Conservation (phyloP, 2,329 filamentous ascomycete genomes). For the Lasiodiplodia sp. region DNA sequence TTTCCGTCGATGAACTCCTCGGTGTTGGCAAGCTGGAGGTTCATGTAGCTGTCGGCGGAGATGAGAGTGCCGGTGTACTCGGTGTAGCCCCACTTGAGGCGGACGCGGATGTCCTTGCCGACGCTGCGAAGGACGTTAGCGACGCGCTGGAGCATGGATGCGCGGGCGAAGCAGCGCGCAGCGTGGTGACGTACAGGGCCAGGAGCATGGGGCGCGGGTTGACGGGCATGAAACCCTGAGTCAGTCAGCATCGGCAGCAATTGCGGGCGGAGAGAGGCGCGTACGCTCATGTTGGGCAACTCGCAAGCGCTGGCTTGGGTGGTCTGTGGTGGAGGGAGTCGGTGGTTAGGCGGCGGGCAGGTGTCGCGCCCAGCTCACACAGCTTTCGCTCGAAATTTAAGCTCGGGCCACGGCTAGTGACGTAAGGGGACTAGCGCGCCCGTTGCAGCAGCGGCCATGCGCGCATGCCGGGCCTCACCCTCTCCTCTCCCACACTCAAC, state of each 20-base stretch:
- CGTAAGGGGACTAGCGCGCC: conserved; percentile 12
- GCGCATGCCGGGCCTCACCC: conserved; percentile 1
- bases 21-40: conserved; percentile 88
- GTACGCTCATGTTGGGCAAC: conserved; percentile 22
- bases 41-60: conserved; percentile 98
- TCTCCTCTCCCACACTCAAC: neutral
- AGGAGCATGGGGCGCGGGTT: conserved; percentile 98
- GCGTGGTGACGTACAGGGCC: conserved; percentile 70
- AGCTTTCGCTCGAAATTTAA: conserved; percentile 28
- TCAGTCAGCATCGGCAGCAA: neutral
- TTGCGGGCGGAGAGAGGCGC: neutral
- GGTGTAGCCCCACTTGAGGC: conserved; percentile 96
- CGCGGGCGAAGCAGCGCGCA: neutral
- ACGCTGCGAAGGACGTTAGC: conserved; percentile 57
- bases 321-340: conserved; percentile 2
- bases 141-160: neutral
- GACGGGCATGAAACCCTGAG: conserved; percentile 75
- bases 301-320: neutral
- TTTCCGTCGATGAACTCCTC: conserved; percentile 93
- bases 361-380: conserved; percentile 13
- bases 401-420: conserved; percentile 19
- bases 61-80: conserved; percentile 96
- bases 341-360: neutral
- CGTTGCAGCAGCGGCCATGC: neutral
- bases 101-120: conserved; percentile 88